Conservation (phyloP, 345 rosid genomes). For the Camelina neglecta region DNA sequence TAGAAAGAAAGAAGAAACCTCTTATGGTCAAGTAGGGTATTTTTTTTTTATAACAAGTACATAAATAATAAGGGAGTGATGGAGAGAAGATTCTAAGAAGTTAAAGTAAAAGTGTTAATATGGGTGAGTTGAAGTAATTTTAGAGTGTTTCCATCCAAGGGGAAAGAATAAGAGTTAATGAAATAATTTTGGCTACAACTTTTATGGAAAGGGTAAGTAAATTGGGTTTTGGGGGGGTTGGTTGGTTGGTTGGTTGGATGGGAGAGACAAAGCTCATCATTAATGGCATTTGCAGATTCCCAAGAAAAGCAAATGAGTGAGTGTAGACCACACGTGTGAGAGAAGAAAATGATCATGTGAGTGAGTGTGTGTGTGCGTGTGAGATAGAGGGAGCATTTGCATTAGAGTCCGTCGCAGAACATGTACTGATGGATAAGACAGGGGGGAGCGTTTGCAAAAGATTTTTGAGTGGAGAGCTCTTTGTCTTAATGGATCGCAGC, state of each 20-base stretch:
- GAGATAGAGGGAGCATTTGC: slow-evolving; percentile 8
- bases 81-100: slow-evolving; percentile 6
- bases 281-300: slow-evolving; percentile 82
- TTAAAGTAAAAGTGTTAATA: neutral
- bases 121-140: slow-evolving; percentile 11
- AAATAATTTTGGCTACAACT: slow-evolving; percentile 36
- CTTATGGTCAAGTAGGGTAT: slow-evolving; percentile 43
- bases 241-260: slow-evolving; percentile 45
- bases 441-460: slow-evolving; percentile 32
- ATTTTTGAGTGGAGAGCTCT: slow-evolving; percentile 30
- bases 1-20: slow-evolving; percentile 41
- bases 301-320: slow-evolving; percentile 49
- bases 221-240: slow-evolving; percentile 34
- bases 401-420: neutral
- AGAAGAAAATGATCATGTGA: slow-evolving; percentile 18
- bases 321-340: slow-evolving; percentile 30
- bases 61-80: slow-evolving; percentile 45
- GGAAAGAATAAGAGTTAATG: slow-evolving; percentile 38
- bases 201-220: slow-evolving; percentile 42
- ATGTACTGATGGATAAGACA: slow-evolving; percentile 38
- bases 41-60: slow-evolving; percentile 23
- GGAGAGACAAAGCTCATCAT: slow-evolving; percentile 58
- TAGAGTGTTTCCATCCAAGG: slow-evolving; percentile 29
- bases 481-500: slow-evolving; percentile 44
- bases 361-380: slow-evolving; percentile 26